A percentile compares a stretch with the other conserved stretches of the same genome.
Evolutionary conservation across 495 filamentous ascomycete genomes (phyloP).

Genomic region (Geopyxis carbonaria): DNA sequence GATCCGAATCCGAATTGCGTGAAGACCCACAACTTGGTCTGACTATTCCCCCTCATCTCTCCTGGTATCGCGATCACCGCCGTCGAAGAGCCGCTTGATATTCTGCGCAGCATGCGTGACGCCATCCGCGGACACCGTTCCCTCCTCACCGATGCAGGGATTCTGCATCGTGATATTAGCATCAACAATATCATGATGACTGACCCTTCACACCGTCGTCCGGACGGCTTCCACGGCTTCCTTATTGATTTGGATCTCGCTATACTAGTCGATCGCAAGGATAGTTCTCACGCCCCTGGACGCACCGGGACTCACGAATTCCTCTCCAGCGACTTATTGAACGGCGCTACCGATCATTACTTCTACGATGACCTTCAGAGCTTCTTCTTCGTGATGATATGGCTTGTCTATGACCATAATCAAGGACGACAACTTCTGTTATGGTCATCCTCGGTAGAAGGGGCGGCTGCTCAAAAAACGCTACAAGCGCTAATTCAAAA

Average conservation of each 20-base stretch:
- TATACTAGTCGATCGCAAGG: background rate
- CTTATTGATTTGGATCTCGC: constrained; percentile 20
- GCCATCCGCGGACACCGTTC: constrained; percentile 5
- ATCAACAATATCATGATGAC: constrained; percentile 14
- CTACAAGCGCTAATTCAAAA: background rate
- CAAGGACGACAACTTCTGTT: background rate
- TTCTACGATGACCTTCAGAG: constrained; percentile 15
- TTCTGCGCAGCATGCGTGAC: constrained; percentile 2
- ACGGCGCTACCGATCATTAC: constrained; percentile 1
- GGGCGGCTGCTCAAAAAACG: background rate
- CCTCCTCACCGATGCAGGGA: background rate
- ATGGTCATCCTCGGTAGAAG: background rate
- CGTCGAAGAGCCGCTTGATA: background rate
- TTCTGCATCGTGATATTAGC: constrained; percentile 17
- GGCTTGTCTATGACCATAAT: constrained; percentile 2
- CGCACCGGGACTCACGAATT: constrained; percentile 13
- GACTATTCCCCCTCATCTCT: constrained; percentile 1
- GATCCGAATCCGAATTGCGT: background rate
- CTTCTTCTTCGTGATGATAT: constrained; percentile 16
- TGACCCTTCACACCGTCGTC: background rate
- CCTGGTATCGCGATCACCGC: background rate
- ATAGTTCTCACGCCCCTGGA: constrained; percentile 7
- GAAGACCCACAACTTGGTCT: background rate
- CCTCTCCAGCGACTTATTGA: constrained; percentile 13
- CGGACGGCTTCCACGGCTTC: constrained; percentile 9